Percentiles rank a stretch among this genome's conserved stretches.
phyloP scores from a whole-genome alignment of 73 alveolate genomes.

The Tetrahymena thermophila region DNA sequence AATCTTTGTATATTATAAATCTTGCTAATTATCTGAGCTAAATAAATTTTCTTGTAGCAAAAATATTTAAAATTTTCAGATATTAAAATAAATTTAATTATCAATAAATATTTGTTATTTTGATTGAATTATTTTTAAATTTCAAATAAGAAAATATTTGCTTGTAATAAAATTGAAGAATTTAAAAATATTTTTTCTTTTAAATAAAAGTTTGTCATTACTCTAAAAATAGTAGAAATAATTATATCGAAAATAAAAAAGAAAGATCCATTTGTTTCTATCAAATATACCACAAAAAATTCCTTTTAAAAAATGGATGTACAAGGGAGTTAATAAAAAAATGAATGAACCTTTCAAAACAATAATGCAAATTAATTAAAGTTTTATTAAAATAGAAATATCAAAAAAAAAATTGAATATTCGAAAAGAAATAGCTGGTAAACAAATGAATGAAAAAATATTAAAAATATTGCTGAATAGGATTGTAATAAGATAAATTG shows the following conservation, averaged over 20 bases:
- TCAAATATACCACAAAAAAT: not conserved
- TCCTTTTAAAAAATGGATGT: not conserved
- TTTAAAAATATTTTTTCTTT: too few species aligned
- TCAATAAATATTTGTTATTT: too few species aligned
- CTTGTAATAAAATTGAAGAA: too few species aligned
- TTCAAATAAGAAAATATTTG: too few species aligned
- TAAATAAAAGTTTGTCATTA: too few species aligned
- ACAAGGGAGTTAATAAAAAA: not conserved
- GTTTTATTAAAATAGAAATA: not conserved
- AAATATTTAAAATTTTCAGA: not conserved
- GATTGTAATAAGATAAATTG: too few species aligned
- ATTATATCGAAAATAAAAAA: not conserved
- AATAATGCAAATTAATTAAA: too few species aligned
- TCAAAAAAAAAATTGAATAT: not conserved
- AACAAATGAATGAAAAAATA: not conserved
- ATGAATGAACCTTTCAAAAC: not conserved
- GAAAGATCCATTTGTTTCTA: not conserved
- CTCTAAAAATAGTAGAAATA: not conserved
- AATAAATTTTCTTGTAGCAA: not conserved
- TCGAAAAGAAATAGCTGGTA: not conserved
- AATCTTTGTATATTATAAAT: not conserved
- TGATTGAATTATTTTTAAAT: not conserved
- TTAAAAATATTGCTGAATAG: not conserved
- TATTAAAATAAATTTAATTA: too few species aligned
- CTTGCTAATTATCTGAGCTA: not conserved